Base-by-base conservation (phyloP, 345 rosid species). In the Populus euphratica region DNA sequence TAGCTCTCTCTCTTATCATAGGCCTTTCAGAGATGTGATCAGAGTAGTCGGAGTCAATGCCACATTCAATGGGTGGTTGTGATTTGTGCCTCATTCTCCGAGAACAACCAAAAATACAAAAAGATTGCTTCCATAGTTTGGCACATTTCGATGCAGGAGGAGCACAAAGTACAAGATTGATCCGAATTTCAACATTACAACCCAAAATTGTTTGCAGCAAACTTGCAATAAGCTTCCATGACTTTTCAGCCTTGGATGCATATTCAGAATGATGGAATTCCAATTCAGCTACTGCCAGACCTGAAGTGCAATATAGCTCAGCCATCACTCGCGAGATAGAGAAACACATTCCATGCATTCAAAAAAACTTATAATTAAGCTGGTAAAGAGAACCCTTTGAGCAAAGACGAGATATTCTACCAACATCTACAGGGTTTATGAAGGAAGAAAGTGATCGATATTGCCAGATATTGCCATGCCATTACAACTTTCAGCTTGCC, bases 191-290 rank as follows among this genome's bases (percentile, higher is more conserved):
- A 52, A 96, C 92, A n/a, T 93, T 96, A 76, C 91, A 83, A 35
- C 98, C 98, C 77, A 96, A 78, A 75, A 89, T 77, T 29, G 88
- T 84, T 81, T 92, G 99, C 80, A 96, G 91, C 18, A 89, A 87
- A 78, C 90, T 92, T 77, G 99, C 99, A 63, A 96, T 96, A 63
- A 74, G 61, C 84, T 96, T 96, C 99, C 99, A 96, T 54, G 98
- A 92, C 83, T 88, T 93, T 79, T 96, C 99, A 17, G 99, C 98
- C 82, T 85, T 92, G 11, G 90, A 74, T 63, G 88, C 93, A 76
- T 88, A 82, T 62, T 77, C 82, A 75, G 89, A 84, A 79, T 85
- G 87, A 80, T 82, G 67, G 80, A 93, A 93, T 72, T 92, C 94
- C 73, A 96, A 70, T 73, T 90, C 96, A 72, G 92, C 98, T 38